A percentile compares a stretch with the other conserved stretches of the same genome.
Evolutionary conservation across 176 grass and related monocot genomes (phyloP).

Genomic region (Bromus sterilis): DNA sequence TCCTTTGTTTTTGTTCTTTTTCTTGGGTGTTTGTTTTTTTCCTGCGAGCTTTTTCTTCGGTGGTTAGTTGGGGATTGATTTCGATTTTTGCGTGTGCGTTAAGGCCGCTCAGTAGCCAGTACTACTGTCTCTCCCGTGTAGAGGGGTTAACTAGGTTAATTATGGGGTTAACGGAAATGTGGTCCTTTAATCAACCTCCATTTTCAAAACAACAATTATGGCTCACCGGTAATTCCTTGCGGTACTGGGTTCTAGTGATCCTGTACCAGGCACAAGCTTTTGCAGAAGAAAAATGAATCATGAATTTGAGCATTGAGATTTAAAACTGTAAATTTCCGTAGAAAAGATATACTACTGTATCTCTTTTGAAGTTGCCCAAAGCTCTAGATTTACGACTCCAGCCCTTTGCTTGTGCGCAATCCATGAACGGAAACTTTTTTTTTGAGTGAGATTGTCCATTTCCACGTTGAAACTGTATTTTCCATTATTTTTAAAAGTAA

Average conservation of each 20-base stretch:
- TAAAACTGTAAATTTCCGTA: background rate
- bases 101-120: conserved; percentile 15
- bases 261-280: background rate
- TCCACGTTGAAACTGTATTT: too few species aligned
- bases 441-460: too few species aligned
- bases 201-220: background rate
- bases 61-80: conserved; percentile 28
- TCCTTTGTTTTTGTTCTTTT: background rate
- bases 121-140: background rate
- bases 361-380: too few species aligned
- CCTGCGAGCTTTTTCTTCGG: background rate
- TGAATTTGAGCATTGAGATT: too few species aligned
- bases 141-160: background rate
- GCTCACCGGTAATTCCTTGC: background rate
- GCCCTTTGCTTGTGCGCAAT: too few species aligned
- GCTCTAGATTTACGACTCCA: too few species aligned
- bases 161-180: background rate
- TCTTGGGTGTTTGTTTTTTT: background rate
- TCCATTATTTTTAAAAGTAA: too few species aligned
- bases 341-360: too few species aligned
- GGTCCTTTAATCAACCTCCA: background rate
- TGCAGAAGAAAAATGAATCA: background rate
- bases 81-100: conserved; percentile 37
- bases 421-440: too few species aligned
- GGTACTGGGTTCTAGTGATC: background rate